These are phyloP conservation scores for Basidiobolus meristosporus DNA, from an alignment of 371 early-diverging fungal species.

Conservation along the genomic window DNA sequence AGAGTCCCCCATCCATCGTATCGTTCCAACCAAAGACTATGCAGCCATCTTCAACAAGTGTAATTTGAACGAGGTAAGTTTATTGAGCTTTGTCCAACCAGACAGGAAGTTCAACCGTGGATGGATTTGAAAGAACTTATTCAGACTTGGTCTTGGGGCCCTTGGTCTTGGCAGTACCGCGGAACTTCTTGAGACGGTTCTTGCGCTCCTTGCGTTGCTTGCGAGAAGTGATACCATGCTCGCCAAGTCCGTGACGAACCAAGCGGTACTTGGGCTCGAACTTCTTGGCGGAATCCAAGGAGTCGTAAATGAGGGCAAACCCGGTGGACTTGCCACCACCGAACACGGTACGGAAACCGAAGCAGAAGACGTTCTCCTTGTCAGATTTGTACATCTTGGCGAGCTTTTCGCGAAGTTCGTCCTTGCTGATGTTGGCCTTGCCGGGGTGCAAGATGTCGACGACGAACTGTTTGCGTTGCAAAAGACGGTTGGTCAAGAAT, in stretches of 20 bases:
- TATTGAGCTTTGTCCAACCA: too few species aligned
- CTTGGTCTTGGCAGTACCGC: conserved; percentile 93
- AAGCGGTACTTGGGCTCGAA: conserved; percentile 97
- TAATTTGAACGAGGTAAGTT: too few species aligned
- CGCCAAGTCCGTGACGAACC: conserved; percentile 64
- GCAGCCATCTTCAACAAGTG: too few species aligned
- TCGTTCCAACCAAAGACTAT: too few species aligned
- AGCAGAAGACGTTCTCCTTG: conserved; percentile 76
- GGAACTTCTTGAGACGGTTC: conserved; percentile 97
- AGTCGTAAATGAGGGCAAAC: conserved; percentile 94
- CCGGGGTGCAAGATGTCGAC: conserved; percentile 93
- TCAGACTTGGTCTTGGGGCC: conserved; percentile 11
- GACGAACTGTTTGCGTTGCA: conserved; percentile 96
- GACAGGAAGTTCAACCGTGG: too few species aligned
- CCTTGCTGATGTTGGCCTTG: conserved; percentile 79
- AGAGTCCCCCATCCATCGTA: too few species aligned
- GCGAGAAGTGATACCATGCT: conserved; percentile 62
- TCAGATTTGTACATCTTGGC: conserved; percentile 93
- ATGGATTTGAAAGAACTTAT: too few species aligned
- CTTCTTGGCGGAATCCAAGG: conserved; percentile 86
- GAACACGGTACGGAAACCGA: conserved; percentile 90
- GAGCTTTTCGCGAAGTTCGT: conserved; percentile 85
- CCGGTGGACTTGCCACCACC: conserved; percentile 98
- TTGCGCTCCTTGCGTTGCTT: conserved; percentile 98
- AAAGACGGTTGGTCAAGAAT: conserved; percentile 96